Conservation (phyloP, 1,284 basidiomycete species). For the Boletellus deceptivus region DNA sequence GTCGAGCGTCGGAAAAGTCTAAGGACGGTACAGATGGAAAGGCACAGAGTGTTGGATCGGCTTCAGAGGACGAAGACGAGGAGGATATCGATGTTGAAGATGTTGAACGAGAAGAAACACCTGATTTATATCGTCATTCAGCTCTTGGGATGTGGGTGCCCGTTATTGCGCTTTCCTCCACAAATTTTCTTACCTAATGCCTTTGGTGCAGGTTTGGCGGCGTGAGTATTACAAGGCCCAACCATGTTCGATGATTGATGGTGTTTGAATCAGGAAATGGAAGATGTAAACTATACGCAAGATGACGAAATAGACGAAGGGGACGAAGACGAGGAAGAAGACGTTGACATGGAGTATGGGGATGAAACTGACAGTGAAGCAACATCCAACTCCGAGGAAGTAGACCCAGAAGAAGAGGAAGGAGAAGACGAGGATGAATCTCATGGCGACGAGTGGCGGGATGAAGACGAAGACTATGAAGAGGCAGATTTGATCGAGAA, state of each 20-base stretch:
- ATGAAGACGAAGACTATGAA: constrained; percentile 63
- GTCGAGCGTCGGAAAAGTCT: constrained; percentile 69
- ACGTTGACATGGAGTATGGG: constrained; percentile 85
- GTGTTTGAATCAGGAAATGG: constrained; percentile 65
- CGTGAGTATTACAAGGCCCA: constrained; percentile 47
- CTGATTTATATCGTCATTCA: constrained; percentile 95
- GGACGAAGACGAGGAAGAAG: constrained; percentile 76
- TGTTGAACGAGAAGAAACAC: constrained; percentile 73
- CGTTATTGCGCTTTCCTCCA: not conserved
- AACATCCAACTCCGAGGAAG: constrained; percentile 69
- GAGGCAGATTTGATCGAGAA: constrained; percentile 57
- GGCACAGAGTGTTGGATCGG: constrained; percentile 55
- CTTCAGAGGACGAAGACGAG: constrained; percentile 63
- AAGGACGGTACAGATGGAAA: constrained; percentile 58
- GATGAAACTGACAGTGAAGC: constrained; percentile 80
- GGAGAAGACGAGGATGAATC: constrained; percentile 58
- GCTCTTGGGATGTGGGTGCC: constrained; percentile 86
- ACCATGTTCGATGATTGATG: constrained; percentile 1
- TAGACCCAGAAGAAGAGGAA: constrained; percentile 58
- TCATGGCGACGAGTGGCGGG: constrained; percentile 65
- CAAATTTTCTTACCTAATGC: constrained; percentile 1
- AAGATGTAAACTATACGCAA: constrained; percentile 63
- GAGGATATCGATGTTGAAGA: constrained; percentile 48
- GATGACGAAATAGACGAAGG: constrained; percentile 83
- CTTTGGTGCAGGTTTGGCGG: constrained; percentile 63